Evolutionary conservation across 805 yeast species (phyloP), one percentile per base, ranked within the genome.

Genomic region (Lachancea fermentati): DNA sequence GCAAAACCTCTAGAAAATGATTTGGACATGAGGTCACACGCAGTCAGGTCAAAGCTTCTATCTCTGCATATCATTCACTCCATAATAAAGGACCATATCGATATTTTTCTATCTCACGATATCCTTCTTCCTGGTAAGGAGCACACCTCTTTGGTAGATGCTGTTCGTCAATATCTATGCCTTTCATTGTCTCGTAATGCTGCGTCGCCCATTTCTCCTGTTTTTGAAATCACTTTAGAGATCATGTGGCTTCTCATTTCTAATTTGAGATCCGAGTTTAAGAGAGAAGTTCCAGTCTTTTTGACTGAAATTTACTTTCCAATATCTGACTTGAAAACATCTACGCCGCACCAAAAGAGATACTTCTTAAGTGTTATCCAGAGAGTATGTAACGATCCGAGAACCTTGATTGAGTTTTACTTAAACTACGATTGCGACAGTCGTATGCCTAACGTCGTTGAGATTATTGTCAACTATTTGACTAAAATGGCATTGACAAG

Each of bases 371-470:
- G 82, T 9, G 73, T 91, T n/a, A 72, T 94, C 18, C 84, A 85
- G 52, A 73, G 95, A 49, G 64, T 93, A 29, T 83, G 95, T 57
- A 78, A 79, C 48, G 96, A 91, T 63, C 95, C 97, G 32, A 74
- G 95, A 46, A 81, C 94, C 14, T 67, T 94, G 46, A 86, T 94
- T 43, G 99, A 93, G 65, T 78, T 93, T 44, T 93, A 91, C 58
- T 72, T 93, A 54, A 93, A 93, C 63, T 94, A 93, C 61, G 99
- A 93, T 62, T 93, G 99, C 68, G 96, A 88, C 58, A 65, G 75
- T 2, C 69, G 73, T 14, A 75, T 81, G 72, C 84, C 93, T 29
- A 93, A 93, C 59, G 71, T 89, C 36, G 86, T 89, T 63, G 98
- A 93, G 63, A 71, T 78, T 37, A 69, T 88, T 32, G 77, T 88